Base-by-base conservation (phyloP, 2,329 filamentous ascomycete genomes). In the Stagonosporopsis rhizophila region DNA sequence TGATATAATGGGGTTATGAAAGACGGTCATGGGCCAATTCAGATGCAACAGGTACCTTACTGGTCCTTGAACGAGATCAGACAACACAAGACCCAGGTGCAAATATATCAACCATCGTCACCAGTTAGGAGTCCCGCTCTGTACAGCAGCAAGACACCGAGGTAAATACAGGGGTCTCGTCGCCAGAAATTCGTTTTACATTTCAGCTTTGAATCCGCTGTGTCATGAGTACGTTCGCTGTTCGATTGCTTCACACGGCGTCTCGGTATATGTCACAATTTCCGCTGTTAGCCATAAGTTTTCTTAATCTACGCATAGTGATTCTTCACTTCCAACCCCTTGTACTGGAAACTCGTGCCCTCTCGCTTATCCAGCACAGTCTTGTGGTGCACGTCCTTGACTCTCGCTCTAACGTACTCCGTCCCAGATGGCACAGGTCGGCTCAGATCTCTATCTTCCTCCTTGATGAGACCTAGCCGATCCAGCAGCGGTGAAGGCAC, bases 321-420 rank as follows among this genome's bases (percentile, higher is more conserved):
- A 53, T 77, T 78, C 40, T 70, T 66, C 14, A 78, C 75, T 39
- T 73, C 76, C 46, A 78, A 47, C 2, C 76, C 76, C 49, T 78
- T 79, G 61, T 78, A 80, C 56, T 79, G 74, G 45, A 81, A 80
- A 5, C 72, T 70, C 2, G 79, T 81, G 1, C 78, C 78, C 32
- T 78, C 78, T 15, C 79, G 70, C 51, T 76, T 78, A 28, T 79
- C 77, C 34, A 80, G 37, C 5, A 81, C 77, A 6, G 73, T 76
- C 69, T 78, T 80, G 51, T 79, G 56, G 62, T 81, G 79, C 30
- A 81, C 78, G 60, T 81, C 78, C 65, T 76, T 79, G 22, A 81
- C 79, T 8, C 79, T 69, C 1, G 79, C 80, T 2, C 79, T 73
- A 12, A 81, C 78, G 52, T 81, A 81, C 39, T 81, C 78, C 1